Percentiles rank a stretch among this genome's conserved stretches.
Conservation (phyloP, 441 rosid genomes). For the Gossypium gossypioides region DNA sequence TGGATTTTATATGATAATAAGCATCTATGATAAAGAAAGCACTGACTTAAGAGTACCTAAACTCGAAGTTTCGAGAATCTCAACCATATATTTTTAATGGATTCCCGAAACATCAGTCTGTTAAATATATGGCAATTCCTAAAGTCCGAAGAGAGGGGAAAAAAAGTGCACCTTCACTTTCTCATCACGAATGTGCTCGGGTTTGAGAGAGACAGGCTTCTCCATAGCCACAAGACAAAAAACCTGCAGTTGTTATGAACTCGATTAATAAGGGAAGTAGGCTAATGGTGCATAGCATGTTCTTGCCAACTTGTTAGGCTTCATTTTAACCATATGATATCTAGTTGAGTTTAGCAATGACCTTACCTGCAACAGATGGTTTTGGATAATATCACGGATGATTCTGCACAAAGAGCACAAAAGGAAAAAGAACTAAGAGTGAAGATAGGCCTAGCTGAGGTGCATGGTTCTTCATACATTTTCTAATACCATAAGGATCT, state of each 20-base stretch:
- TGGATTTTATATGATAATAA: conserved; percentile 24
- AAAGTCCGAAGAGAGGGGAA: background rate
- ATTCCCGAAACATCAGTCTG: background rate
- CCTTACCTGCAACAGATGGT: conserved; percentile 86
- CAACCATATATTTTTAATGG: background rate
- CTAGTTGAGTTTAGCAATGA: background rate
- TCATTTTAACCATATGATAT: conserved; percentile 6
- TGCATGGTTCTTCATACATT: conserved; percentile 3
- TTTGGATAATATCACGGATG: conserved; percentile 97
- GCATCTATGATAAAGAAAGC: conserved; percentile 13
- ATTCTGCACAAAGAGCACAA: conserved; percentile 47
- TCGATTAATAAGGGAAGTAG: background rate
- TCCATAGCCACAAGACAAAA: conserved; percentile 96
- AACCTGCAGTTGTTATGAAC: conserved; percentile 41
- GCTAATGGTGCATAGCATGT: background rate
- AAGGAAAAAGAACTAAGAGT: background rate
- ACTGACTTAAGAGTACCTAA: background rate
- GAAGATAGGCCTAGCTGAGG: background rate
- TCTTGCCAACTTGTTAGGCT: background rate
- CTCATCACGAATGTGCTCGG: conserved; percentile 95
- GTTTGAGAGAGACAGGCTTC: conserved; percentile 88
- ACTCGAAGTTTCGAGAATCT: no score
- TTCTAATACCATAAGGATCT: background rate
- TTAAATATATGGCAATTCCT: background rate
- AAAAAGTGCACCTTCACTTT: conserved; percentile 74